phyloP scores from a whole-genome alignment of 345 rosid genomes.

The Schrenkiella parvula region DNA sequence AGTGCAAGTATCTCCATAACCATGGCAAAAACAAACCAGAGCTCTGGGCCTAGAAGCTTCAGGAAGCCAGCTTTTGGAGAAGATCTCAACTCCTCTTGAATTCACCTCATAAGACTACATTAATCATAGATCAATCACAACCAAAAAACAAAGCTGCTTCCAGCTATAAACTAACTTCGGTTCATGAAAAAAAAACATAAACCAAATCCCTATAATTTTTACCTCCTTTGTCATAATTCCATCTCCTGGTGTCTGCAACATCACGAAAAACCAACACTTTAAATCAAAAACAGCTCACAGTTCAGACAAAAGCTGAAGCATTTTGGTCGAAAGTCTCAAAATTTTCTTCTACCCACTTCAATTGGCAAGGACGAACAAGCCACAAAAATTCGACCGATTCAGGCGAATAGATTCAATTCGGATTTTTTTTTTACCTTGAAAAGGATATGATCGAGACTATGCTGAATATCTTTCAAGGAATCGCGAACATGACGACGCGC shows the following conservation, averaged over 20 bases:
- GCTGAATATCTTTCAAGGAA: conserved; percentile 69
- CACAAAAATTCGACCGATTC: not conserved
- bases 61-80: conserved; percentile 89
- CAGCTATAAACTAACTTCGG: conserved; percentile 8
- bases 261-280: not conserved
- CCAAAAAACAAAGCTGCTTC: not conserved
- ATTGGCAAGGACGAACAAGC: not conserved
- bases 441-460: conserved; percentile 71
- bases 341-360: conserved; percentile 14
- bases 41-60: conserved; percentile 56
- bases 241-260: conserved; percentile 58
- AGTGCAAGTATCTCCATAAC: conserved; percentile 97
- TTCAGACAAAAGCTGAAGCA: not conserved
- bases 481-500: conserved; percentile 76
- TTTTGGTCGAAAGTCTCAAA: conserved; percentile 5
- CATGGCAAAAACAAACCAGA: conserved; percentile 82
- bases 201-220: not conserved
- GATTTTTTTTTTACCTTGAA: conserved; percentile 50
- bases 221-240: conserved; percentile 82
- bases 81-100: conserved; percentile 84
- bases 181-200: not conserved
- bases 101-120: conserved; percentile 72
- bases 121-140: not conserved
- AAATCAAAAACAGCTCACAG: not conserved
- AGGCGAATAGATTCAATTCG: not conserved